These are phyloP conservation scores for Hypericum androsaemum DNA, from an alignment of 345 rosid species.

Conservation along the genomic window DNA sequence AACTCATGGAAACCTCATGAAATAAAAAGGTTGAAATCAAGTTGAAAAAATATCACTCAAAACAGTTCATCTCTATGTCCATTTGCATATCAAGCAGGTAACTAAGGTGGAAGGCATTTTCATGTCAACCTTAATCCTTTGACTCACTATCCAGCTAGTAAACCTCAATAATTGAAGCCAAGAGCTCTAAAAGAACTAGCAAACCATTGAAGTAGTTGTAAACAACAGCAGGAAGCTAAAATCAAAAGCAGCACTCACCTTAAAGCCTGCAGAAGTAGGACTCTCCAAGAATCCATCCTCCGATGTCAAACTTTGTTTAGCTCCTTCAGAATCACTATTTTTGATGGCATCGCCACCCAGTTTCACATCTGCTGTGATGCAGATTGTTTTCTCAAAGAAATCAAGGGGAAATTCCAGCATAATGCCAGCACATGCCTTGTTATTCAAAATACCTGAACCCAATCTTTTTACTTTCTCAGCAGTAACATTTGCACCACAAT, in stretches of 20 bases:
- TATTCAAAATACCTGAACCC: constrained; percentile 76
- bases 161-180: no score
- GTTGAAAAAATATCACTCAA: no score
- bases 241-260: constrained; percentile 53
- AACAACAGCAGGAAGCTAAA: no score
- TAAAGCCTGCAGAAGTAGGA: constrained; percentile 73
- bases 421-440: constrained; percentile 65
- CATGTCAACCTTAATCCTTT: no score
- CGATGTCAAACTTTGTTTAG: constrained; percentile 75
- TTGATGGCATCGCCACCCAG: constrained; percentile 83
- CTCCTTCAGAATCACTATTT: constrained; percentile 89
- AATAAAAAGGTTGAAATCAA: no score
- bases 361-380: constrained; percentile 88
- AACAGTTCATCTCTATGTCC: no score
- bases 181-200: not conserved
- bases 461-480: constrained; percentile 78
- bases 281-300: constrained; percentile 96
- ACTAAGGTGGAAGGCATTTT: no score
- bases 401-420: constrained; percentile 94
- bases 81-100: no score
- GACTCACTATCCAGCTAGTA: no score
- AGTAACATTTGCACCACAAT: constrained; percentile 49
- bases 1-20: no score
- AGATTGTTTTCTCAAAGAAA: constrained; percentile 90
- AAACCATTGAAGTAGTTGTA: not conserved